Evolutionary conservation across 805 yeast species (phyloP).

Genomic region (Teunomyces gatunensis): DNA sequence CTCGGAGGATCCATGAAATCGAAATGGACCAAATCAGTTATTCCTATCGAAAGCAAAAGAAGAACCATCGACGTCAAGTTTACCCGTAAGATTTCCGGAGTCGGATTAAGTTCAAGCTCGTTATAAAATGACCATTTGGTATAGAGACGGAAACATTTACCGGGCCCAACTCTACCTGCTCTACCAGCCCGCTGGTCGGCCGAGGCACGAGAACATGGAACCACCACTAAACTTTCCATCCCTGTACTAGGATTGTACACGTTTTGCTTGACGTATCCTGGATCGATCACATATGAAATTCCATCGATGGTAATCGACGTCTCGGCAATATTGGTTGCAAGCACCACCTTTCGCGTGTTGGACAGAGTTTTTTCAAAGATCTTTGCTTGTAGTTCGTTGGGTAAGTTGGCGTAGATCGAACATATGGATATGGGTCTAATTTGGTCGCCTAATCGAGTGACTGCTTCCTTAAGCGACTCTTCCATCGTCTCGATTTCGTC

Average conservation of each 20-base stretch:
- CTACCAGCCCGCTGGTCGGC: conserved; percentile 48
- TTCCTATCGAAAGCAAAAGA: conserved; percentile 76
- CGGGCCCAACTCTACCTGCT: conserved; percentile 49
- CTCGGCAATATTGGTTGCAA: conserved; percentile 88
- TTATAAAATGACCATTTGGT: conserved; percentile 79
- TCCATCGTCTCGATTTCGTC: conserved; percentile 89
- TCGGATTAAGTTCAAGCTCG: conserved; percentile 75
- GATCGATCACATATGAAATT: conserved; percentile 41
- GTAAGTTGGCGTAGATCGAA: conserved; percentile 89
- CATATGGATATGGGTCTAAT: conserved; percentile 66
- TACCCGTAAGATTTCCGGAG: conserved; percentile 89
- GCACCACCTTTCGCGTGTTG: conserved; percentile 75
- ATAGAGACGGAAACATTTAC: conserved; percentile 66
- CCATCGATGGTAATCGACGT: conserved; percentile 48
- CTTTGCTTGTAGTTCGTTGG: conserved; percentile 74
- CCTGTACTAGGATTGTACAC: conserved; percentile 41
- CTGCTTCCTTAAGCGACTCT: conserved; percentile 66
- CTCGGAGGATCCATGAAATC: conserved; percentile 93
- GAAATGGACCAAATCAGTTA: conserved; percentile 75
- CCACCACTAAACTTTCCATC: conserved; percentile 46
- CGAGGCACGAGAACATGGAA: conserved; percentile 45
- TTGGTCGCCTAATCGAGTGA: conserved; percentile 56
- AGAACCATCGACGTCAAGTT: conserved; percentile 77
- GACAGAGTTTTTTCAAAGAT: conserved; percentile 88
- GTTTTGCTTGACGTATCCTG: conserved; percentile 46